phyloP scores from a whole-genome alignment of 1,139 yeast genomes.

The Magnusiomyces magnusii region DNA sequence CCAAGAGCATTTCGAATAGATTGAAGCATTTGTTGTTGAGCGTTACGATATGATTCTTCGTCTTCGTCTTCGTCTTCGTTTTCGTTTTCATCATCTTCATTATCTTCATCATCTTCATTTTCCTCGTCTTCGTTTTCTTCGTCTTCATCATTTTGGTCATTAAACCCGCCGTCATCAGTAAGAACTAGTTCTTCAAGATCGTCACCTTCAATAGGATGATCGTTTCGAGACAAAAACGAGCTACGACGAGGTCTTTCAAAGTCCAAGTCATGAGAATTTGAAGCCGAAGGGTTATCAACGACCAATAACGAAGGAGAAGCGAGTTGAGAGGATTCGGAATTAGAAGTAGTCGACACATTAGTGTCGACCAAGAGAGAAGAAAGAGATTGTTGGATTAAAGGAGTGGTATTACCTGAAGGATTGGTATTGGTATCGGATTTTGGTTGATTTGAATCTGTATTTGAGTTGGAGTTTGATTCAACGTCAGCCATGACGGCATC shows the following conservation, averaged over 20 bases:
- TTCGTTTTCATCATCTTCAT: slow-evolving; percentile 18
- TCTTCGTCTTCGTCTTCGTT: slow-evolving; percentile 17
- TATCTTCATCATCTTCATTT: slow-evolving; percentile 25
- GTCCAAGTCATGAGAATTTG: not conserved
- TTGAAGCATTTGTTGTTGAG: slow-evolving; percentile 19
- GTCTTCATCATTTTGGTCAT: slow-evolving; percentile 18
- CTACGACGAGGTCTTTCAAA: not conserved
- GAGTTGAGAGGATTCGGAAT: not conserved
- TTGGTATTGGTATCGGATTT: not conserved
- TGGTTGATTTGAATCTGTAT: not conserved
- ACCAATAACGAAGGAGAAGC: not conserved
- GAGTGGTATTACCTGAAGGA: not conserved
- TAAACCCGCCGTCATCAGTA: not conserved
- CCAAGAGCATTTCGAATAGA: slow-evolving; percentile 13
- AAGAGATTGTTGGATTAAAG: not conserved
- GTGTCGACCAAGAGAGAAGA: not conserved
- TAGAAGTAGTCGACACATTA: not conserved
- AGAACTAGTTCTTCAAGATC: not conserved
- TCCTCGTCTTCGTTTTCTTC: slow-evolving; percentile 22
- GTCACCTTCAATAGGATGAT: not conserved
- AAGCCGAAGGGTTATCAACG: not conserved
- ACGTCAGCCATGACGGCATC: slow-evolving; percentile 2
- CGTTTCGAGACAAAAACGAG: not conserved
- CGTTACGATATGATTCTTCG: slow-evolving; percentile 24
- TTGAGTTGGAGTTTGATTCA: not conserved